Evolutionary conservation across 768 basidiomycete genomes (phyloP).

Genomic region (Lactarius sanguifluus): DNA sequence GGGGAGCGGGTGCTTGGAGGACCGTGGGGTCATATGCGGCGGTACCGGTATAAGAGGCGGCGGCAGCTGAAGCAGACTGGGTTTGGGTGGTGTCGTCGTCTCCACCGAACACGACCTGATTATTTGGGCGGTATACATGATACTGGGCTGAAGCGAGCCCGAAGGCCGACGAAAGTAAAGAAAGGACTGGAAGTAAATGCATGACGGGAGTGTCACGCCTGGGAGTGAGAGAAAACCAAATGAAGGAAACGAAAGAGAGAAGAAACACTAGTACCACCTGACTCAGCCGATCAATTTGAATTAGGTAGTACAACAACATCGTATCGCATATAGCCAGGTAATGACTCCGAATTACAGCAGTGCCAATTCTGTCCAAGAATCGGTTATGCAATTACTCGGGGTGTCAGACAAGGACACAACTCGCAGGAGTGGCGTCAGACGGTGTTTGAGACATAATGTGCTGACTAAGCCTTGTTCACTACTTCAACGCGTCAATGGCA

Average conservation of each 20-base stretch:
- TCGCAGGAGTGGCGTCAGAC: no score
- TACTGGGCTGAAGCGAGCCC: conserved; percentile 24
- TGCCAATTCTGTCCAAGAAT: not conserved
- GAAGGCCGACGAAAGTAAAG: conserved; percentile 8
- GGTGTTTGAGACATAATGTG: no score
- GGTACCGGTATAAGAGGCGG: conserved; percentile 45
- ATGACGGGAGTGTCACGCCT: conserved; percentile 1
- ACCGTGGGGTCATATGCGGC: conserved; percentile 55
- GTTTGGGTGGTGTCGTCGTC: not conserved
- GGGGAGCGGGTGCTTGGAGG: conserved; percentile 51
- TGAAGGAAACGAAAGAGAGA: not conserved
- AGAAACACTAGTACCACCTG: no score
- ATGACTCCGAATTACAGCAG: no score
- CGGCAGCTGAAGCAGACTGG: conserved; percentile 36
- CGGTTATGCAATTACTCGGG: not conserved
- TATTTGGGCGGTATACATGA: conserved; percentile 24
- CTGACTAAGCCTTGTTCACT: conserved; percentile 8
- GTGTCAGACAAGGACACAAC: conserved; percentile 16
- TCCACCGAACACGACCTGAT: conserved; percentile 30
- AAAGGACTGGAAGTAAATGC: conserved; percentile 13
- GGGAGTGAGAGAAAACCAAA: not conserved
- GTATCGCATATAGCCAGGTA: not conserved
- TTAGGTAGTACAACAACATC: not conserved
- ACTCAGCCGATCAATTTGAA: not conserved
- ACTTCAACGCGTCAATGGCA: not conserved